phyloP scores from a whole-genome alignment of 768 basidiomycete species.

The Boletus bicolor region DNA sequence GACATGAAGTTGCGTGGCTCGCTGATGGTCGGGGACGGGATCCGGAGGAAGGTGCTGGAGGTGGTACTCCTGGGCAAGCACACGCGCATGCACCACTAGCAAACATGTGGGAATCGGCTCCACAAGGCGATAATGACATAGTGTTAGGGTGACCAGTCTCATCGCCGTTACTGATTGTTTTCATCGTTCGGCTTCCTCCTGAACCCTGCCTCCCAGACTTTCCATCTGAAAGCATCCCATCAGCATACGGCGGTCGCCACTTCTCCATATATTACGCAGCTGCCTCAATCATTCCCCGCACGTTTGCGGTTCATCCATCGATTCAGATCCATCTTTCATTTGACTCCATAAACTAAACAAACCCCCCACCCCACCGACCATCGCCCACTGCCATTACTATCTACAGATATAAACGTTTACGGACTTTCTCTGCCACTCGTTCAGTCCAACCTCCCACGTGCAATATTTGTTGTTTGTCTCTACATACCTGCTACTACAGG shows the following conservation, averaged over 20 bases:
- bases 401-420: conserved; percentile 13
- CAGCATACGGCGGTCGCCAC: background rate
- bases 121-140: conserved; percentile 29
- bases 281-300: conserved; percentile 2
- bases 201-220: background rate
- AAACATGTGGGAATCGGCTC: conserved; percentile 30
- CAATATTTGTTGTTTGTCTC: conserved; percentile 5
- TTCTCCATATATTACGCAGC: conserved; percentile 1
- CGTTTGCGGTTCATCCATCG: conserved; percentile 3
- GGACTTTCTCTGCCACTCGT: conserved; percentile 10
- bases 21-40: conserved; percentile 21
- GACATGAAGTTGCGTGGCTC: conserved; percentile 29
- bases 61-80: conserved; percentile 17
- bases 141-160: conserved; percentile 26
- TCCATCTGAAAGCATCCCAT: conserved; percentile 3
- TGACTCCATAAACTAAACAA: conserved; percentile 1
- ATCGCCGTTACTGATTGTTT: conserved; percentile 2
- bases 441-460: conserved; percentile 4
- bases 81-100: conserved; percentile 19
- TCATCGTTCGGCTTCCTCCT: background rate
- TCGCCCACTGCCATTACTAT: conserved; percentile 12
- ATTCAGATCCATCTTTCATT: background rate
- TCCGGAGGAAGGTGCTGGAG: conserved; percentile 17
- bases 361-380: background rate
- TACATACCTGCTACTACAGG: conserved; percentile 20